A percentile compares a stretch with the other conserved stretches of the same genome.
phyloP scores from a whole-genome alignment of 768 basidiomycete species.

The Tubosaeta sp. region DNA sequence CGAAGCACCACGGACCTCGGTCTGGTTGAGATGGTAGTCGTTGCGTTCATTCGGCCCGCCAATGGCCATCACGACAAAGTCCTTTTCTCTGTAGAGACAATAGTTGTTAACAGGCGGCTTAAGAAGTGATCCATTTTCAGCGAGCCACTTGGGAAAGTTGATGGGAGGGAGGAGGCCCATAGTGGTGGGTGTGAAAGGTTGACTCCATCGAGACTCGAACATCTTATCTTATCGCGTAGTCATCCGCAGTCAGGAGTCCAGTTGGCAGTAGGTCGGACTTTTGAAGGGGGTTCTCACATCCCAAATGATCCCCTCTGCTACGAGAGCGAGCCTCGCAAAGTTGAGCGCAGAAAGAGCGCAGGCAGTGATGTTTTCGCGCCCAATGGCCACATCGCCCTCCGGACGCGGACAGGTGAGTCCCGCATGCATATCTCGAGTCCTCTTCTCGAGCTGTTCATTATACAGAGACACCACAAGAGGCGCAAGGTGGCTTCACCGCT shows the following conservation, averaged over 20 bases:
- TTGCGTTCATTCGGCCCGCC: constrained; percentile 94
- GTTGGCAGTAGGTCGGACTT: neutral
- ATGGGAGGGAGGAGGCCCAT: constrained; percentile 81
- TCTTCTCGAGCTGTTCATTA: neutral
- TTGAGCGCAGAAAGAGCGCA: constrained; percentile 59
- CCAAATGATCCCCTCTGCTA: neutral
- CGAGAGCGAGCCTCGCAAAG: constrained; percentile 47
- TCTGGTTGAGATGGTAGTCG: constrained; percentile 95
- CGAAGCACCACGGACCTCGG: constrained; percentile 53
- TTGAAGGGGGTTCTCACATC: too few species aligned
- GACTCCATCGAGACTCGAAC: neutral
- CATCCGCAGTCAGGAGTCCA: neutral
- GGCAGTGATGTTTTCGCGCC: constrained; percentile 31
- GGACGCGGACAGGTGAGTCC: too few species aligned
- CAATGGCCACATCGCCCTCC: constrained; percentile 37
- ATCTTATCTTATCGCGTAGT: constrained; percentile 1
- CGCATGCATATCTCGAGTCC: too few species aligned
- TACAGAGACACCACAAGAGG: neutral
- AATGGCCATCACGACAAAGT: constrained; percentile 94
- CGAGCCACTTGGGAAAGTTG: constrained; percentile 88
- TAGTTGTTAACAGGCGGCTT: constrained; percentile 93
- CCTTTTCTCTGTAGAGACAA: constrained; percentile 74
- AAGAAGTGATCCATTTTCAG: constrained; percentile 72
- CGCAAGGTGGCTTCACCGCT: neutral
- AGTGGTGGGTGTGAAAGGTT: neutral